Evolutionary conservation across 2,329 filamentous ascomycete genomes (phyloP).

Genomic region (Escovopsis sp.): DNA sequence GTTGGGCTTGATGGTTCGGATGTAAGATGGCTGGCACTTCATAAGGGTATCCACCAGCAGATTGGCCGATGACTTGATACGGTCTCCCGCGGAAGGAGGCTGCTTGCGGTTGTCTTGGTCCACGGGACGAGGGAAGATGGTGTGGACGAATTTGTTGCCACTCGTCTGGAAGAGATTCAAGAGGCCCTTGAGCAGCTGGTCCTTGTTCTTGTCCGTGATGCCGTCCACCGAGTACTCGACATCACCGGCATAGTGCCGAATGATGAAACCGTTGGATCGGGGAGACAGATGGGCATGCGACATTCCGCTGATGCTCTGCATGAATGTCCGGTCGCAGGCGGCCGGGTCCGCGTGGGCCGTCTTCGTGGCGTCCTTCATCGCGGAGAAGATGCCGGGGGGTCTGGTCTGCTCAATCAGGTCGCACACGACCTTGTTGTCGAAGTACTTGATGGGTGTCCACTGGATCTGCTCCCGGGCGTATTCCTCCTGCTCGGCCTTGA

Average conservation of each 20-base stretch:
- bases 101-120: conserved; percentile 92
- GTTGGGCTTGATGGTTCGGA: conserved; percentile 97
- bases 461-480: conserved; percentile 92
- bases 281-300: conserved; percentile 83
- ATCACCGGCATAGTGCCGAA: conserved; percentile 98
- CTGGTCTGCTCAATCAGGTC: conserved; percentile 87
- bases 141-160: conserved; percentile 73
- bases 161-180: conserved; percentile 76
- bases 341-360: conserved; percentile 94
- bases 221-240: conserved; percentile 88
- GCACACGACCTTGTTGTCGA: conserved; percentile 98
- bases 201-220: conserved; percentile 99
- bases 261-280: conserved; percentile 89
- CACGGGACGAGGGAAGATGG: conserved; percentile 80
- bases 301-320: conserved; percentile 82
- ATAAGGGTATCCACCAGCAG: conserved; percentile 88
- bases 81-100: conserved; percentile 88
- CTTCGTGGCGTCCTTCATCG: conserved; percentile 92
- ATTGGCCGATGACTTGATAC: conserved; percentile 90
- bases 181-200: conserved; percentile 86
- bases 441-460: conserved; percentile 98
- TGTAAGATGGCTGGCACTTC: conserved; percentile 95
- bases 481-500: conserved; percentile 96
- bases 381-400: conserved; percentile 85
- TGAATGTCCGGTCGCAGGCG: conserved; percentile 90